phyloP scores from a whole-genome alignment of 371 early-diverging fungal species.

The Batkoa obscura region DNA sequence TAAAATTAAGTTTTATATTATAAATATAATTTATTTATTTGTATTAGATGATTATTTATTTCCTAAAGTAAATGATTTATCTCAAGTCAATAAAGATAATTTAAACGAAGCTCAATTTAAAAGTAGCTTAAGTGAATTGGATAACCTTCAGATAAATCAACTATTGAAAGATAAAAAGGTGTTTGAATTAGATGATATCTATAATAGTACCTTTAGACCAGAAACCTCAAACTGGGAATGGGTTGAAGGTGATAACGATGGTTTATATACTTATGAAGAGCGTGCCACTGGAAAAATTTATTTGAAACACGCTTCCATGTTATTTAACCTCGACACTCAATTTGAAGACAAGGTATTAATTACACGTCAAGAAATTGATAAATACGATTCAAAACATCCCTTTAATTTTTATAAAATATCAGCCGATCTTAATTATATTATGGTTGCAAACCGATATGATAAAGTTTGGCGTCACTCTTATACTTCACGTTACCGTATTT shows the following conservation, averaged over 20 bases:
- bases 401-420: background rate
- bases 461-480: slow-evolving; percentile 1
- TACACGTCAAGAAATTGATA: background rate
- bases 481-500: background rate
- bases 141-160: too few species aligned
- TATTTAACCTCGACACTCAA: background rate
- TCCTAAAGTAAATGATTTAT: too few species aligned
- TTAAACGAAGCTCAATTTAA: too few species aligned
- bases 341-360: background rate
- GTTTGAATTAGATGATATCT: slow-evolving; percentile 1
- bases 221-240: background rate
- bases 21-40: too few species aligned
- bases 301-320: background rate
- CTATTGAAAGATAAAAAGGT: background rate
- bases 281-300: background rate
- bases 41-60: too few species aligned
- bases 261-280: background rate
- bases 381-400: background rate
- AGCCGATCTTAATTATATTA: slow-evolving; percentile 2
- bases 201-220: background rate
- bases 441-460: background rate
- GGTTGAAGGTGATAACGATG: slow-evolving; percentile 1
- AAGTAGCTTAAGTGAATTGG: too few species aligned
- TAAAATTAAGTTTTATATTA: too few species aligned
- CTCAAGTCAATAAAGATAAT: too few species aligned